Conservation (phyloP, 2,329 filamentous ascomycete genomes). For the Fusarium sp. region DNA sequence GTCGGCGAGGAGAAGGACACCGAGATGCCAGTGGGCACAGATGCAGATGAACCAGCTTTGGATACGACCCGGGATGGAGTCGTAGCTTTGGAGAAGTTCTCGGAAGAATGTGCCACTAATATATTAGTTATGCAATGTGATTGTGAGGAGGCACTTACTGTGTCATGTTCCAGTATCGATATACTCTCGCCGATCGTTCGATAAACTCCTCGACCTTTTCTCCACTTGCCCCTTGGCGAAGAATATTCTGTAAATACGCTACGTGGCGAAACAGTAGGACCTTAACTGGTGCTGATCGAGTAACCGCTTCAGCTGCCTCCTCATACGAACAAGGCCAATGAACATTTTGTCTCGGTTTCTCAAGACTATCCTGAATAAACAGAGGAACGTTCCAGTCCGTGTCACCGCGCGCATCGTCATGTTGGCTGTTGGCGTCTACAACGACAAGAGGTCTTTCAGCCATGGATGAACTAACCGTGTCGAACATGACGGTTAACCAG, state of each 20-base stretch:
- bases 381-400: conserved; percentile 12
- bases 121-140: not conserved
- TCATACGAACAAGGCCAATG: conserved; percentile 66
- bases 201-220: conserved; percentile 61
- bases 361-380: conserved; percentile 20
- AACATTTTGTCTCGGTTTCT: conserved; percentile 13
- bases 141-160: conserved; percentile 45
- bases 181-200: conserved; percentile 58
- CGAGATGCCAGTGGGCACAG: conserved; percentile 67
- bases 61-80: conserved; percentile 61
- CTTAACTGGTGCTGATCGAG: conserved; percentile 66
- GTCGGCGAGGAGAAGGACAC: conserved; percentile 64
- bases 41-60: conserved; percentile 70
- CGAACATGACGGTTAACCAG: conserved; percentile 70
- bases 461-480: conserved; percentile 66
- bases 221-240: conserved; percentile 51
- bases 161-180: conserved; percentile 64
- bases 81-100: conserved; percentile 61
- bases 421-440: conserved; percentile 52
- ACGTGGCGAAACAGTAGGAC: conserved; percentile 67
- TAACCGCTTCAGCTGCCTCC: conserved; percentile 59
- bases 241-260: conserved; percentile 62
- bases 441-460: conserved; percentile 50
- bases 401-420: conserved; percentile 35
- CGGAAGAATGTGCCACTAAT: conserved; percentile 57